Percentiles rank a stretch among this genome's conserved stretches.
phyloP scores from a whole-genome alignment of 2,329 filamentous ascomycete species.

The Podosphaera xanthii region DNA sequence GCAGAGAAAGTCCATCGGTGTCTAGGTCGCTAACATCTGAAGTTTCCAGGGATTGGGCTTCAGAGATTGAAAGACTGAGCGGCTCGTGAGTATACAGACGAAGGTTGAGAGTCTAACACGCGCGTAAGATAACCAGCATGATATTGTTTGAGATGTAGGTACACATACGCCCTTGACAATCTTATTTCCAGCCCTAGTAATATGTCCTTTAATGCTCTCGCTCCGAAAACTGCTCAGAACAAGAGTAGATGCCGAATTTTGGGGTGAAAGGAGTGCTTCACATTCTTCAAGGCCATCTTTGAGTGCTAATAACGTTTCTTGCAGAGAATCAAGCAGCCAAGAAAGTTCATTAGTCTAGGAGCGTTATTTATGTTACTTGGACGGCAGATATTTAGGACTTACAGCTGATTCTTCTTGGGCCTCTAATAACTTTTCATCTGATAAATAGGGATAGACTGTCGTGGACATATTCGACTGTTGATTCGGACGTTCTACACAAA shows the following conservation, averaged over 20 bases:
- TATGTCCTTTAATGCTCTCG: slow-evolving; percentile 76
- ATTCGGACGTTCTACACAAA: no score
- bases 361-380: background rate
- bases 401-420: slow-evolving; percentile 15
- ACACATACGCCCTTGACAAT: slow-evolving; percentile 66
- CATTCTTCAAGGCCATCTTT: slow-evolving; percentile 61
- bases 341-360: slow-evolving; percentile 15
- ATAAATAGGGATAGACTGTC: slow-evolving; percentile 13
- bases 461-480: slow-evolving; percentile 5
- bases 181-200: slow-evolving; percentile 74
- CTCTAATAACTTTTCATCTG: slow-evolving; percentile 9
- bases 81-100: slow-evolving; percentile 45
- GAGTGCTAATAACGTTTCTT: slow-evolving; percentile 14
- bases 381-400: background rate
- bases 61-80: slow-evolving; percentile 14
- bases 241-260: slow-evolving; percentile 68
- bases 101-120: slow-evolving; percentile 45
- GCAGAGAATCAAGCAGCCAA: slow-evolving; percentile 17
- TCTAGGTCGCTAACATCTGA: background rate
- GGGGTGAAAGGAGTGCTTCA: slow-evolving; percentile 62
- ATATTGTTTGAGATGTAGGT: background rate
- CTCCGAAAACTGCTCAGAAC: slow-evolving; percentile 71
- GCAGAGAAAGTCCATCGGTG: slow-evolving; percentile 30
- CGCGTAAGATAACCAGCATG: background rate
- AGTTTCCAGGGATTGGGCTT: slow-evolving; percentile 4